Conservation (phyloP, 768 basidiomycete genomes). For the Macrolepiota albuminosa region DNA sequence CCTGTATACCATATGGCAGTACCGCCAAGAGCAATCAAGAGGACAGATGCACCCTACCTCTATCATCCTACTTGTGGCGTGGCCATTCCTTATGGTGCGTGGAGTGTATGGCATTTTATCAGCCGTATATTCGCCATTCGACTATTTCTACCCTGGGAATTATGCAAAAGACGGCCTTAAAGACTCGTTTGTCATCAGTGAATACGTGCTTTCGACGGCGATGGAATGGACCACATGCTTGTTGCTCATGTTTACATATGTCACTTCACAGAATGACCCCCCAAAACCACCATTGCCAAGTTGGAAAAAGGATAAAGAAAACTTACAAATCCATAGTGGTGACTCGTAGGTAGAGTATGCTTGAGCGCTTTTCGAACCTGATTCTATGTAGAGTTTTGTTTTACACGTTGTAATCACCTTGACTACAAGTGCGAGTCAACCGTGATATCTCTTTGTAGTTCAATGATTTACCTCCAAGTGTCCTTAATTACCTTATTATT, state of each 20-base stretch:
- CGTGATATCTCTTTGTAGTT: not conserved
- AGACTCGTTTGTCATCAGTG: constrained; percentile 20
- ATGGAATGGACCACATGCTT: constrained; percentile 24
- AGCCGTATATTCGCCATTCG: constrained; percentile 19
- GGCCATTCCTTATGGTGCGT: constrained; percentile 29
- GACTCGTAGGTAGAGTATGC: not conserved
- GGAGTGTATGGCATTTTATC: constrained; percentile 28
- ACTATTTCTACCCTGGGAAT: constrained; percentile 22
- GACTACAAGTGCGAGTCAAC: not conserved
- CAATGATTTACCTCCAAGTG: not conserved
- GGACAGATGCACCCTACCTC: constrained; percentile 24
- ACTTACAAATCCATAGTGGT: not conserved
- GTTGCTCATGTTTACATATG: constrained; percentile 17
- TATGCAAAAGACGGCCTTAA: constrained; percentile 19
- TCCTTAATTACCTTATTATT: not conserved
- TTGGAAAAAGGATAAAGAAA: not conserved
- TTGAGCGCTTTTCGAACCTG: not conserved
- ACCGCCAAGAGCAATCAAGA: constrained; percentile 12
- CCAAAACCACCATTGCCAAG: constrained; percentile 4
- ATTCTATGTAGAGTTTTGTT: not conserved
- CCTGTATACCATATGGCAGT: constrained; percentile 21
- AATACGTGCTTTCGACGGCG: constrained; percentile 22
- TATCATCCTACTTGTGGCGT: constrained; percentile 21
- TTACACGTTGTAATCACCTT: not conserved
- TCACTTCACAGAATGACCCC: constrained; percentile 19